Base-by-base conservation (phyloP, 2,329 filamentous ascomycete genomes). In the Chaetomiaceae sp. region DNA sequence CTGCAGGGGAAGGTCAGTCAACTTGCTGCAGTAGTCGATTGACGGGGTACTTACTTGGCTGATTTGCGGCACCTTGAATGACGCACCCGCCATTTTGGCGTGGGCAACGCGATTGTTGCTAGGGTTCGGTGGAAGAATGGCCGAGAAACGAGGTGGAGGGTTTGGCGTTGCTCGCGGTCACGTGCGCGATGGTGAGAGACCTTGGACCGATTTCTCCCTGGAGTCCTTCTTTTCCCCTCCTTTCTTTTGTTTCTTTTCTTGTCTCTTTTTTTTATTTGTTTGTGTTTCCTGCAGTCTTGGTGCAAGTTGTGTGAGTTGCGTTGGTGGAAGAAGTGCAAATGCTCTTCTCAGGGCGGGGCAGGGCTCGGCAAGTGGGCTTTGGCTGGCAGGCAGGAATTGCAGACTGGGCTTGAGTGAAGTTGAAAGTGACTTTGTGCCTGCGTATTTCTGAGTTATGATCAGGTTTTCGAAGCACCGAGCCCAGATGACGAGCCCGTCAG, bases 1-100 rank as follows among this genome's bases (percentile, higher is more conserved):
- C 84, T 87, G 57, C 20, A 51, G 54, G 56, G 17, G 27, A 31
- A 17, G 6, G 33, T 54, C 6, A 46, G 38, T 29, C 1, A 19
- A 14, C 22, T 17, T 36, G 15, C 1, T 33, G 17, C 36, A 20
- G 6, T 8, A 20, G 8, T 12, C 20, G 6, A n/a, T 9, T 6
- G 12, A 1, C 4, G 11, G 29, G 2, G 17, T 17, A 20, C 55
- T 8, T 40, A 49, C 48, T 31, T 53, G 45, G 27, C 50, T 56
- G 47, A 53, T 50, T 38, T 45, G 54, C 14, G 72, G 71, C 29
- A 63, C 62, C 49, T 60, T 47, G 48, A 70, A 59, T 14, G 52
- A 50, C 22, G 52, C 50, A 53, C 44, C 51, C 22, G 58, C 58
- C 60, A 63, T 64, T 54, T 51, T 56, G 54, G 53, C 51, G 53